These are phyloP conservation scores for Avicennia marina DNA, from an alignment of 257 asterid species.

Conservation along the genomic window DNA sequence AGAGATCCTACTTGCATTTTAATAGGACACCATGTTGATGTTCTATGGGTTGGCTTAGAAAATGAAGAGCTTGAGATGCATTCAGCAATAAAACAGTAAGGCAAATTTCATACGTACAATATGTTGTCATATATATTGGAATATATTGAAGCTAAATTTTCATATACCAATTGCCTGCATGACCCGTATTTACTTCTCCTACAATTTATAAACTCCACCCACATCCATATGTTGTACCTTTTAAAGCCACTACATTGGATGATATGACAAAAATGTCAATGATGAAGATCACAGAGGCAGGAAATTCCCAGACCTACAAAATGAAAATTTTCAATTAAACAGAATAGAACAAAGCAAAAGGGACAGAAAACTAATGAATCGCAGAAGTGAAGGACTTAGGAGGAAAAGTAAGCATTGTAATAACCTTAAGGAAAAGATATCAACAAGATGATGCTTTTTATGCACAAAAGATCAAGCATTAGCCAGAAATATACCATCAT, in stretches of 20 bases:
- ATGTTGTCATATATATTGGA: too few species aligned
- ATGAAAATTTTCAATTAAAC: conserved; percentile 5
- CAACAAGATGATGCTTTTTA: background rate
- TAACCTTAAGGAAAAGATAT: background rate
- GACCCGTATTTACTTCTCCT: background rate
- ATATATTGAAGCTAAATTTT: background rate
- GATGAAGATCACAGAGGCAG: conserved; percentile 59
- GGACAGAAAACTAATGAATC: background rate
- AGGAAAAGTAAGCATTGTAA: too few species aligned
- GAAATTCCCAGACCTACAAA: conserved; percentile 85
- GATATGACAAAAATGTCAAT: conserved; percentile 74
- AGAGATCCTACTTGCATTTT: too few species aligned
- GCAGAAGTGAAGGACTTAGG: too few species aligned
- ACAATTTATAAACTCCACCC: background rate
- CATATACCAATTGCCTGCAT: background rate
- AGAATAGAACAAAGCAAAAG: background rate
- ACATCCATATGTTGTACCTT: conserved; percentile 38
- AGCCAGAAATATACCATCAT: conserved; percentile 54
- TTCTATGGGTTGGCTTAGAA: too few species aligned
- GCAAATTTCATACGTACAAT: too few species aligned
- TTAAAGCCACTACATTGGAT: conserved; percentile 71
- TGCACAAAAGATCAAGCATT: background rate
- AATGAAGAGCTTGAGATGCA: too few species aligned
- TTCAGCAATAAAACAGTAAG: too few species aligned
- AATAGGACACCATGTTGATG: too few species aligned